Evolutionary conservation across 2,329 filamentous ascomycete genomes (phyloP), one percentile per base, ranked within the genome.

Genomic region (Pseudocercospora crystallina): DNA sequence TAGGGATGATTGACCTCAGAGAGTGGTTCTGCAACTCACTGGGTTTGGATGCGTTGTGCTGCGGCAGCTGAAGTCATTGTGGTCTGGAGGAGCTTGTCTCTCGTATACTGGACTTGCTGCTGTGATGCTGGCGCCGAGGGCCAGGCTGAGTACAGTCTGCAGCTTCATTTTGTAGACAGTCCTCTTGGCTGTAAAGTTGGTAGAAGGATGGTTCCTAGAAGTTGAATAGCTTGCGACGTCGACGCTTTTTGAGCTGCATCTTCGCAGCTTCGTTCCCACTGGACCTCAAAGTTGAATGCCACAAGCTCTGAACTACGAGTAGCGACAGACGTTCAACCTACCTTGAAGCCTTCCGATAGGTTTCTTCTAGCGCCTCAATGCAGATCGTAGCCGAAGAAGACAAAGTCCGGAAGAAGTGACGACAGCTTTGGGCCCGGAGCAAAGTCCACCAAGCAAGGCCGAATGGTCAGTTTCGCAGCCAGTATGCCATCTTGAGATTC

Each of bases 41-140:
- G 60, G 60, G 37, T 62, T 62, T 2, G 58, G 58, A 33, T 62
- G 59, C 1, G 40, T 41, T 10, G 50, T 39, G 49, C 54, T 58
- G 15, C 42, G 46, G 40, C 60, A 62, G 43, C 43, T 46, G 46
- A 60, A 62, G 35, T 61, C 53, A 33, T 62, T 62, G 47, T 60
- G 59, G 10, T 52, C 47, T 20, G 44, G 49, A n/a, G 49, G 49
- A 17, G 39, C 33, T 34, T 52, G 44, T 35, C 44, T 29, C 11
- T 37, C 30, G 7, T 12, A 15, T 5, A 52, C 39, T 5, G 43
- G 49, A 26, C 44, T 29, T 7, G 32, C 49, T 13, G 30, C n/a
- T n/a, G 32, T 38, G 9, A 40, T 20, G 13, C 29, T 32, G 30
- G 49, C 30, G 15, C 31, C 5, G 9, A 47, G 33, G 9, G 44